Evolutionary conservation across 148 eudicot genomes (phyloP).

Genomic region (Persicaria maculosa): DNA sequence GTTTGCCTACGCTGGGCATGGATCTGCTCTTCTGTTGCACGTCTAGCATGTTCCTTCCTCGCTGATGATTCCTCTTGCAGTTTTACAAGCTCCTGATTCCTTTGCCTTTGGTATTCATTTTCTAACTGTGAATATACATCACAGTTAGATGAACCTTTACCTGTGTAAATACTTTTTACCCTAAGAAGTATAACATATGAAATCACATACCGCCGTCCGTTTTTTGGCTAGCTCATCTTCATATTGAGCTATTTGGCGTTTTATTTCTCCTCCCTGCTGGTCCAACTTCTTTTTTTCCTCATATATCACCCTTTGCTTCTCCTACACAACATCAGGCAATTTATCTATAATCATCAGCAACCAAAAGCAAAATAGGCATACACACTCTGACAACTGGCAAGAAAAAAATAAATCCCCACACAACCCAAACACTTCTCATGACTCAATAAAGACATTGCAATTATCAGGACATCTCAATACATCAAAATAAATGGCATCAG

Average conservation of each 20-base stretch:
- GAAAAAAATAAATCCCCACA: not conserved
- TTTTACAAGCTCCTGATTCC: constrained; percentile 7
- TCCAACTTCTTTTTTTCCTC: constrained; percentile 83
- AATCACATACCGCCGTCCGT: constrained; percentile 60
- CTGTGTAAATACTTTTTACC: not conserved
- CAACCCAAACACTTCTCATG: not conserved
- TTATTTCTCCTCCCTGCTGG: constrained; percentile 68
- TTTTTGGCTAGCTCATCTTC: constrained; percentile 87
- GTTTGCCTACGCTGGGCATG: constrained; percentile 93
- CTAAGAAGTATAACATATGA: not conserved
- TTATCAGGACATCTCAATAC: not conserved
- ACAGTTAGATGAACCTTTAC: not conserved
- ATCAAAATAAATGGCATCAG: not conserved
- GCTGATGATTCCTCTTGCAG: constrained; percentile 8
- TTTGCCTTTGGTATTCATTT: constrained; percentile 7
- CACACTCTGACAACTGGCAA: not conserved
- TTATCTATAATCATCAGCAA: not conserved
- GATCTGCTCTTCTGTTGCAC: constrained; percentile 52
- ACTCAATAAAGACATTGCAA: not conserved
- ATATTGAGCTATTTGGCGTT: constrained; percentile 78
- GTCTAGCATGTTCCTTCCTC: constrained; percentile 2
- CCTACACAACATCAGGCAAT: constrained; percentile 34
- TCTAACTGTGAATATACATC: constrained; percentile 16
- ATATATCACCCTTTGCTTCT: constrained; percentile 69
- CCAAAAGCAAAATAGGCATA: not conserved